These are phyloP conservation scores for Wickerhamiella sergipiensis DNA, from an alignment of 805 yeast species.

Conservation along the genomic window DNA sequence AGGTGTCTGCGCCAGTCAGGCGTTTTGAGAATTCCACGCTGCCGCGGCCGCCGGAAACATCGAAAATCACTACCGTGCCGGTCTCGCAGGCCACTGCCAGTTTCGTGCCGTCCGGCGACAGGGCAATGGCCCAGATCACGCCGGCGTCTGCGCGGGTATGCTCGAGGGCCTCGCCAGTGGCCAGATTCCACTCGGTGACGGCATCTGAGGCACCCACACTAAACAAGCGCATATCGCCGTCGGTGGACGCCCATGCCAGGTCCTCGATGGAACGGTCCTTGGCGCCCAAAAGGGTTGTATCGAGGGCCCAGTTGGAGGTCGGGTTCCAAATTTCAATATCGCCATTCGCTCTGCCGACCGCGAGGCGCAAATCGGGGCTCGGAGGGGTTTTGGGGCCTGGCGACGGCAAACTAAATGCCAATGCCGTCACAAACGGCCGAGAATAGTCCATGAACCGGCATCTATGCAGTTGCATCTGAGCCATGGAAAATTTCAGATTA, in stretches of 20 bases:
- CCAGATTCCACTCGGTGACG: conserved; percentile 83
- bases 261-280: conserved; percentile 81
- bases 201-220: conserved; percentile 89
- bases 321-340: conserved; percentile 96
- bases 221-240: conserved; percentile 53
- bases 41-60: conserved; percentile 80
- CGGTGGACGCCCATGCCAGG: conserved; percentile 53
- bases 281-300: conserved; percentile 59
- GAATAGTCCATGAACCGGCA: conserved; percentile 83
- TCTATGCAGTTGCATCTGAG: conserved; percentile 63
- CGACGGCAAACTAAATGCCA: conserved; percentile 53
- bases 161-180: conserved; percentile 53
- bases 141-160: conserved; percentile 89
- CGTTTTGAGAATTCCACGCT: conserved; percentile 60
- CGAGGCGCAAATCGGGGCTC: conserved; percentile 47
- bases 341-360: conserved; percentile 89
- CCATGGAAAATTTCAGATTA: conserved; percentile 1
- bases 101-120: conserved; percentile 43
- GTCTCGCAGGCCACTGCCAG: conserved; percentile 92
- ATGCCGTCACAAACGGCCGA: conserved; percentile 71
- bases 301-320: conserved; percentile 62
- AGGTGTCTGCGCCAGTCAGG: conserved; percentile 47
- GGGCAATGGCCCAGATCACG: conserved; percentile 77
- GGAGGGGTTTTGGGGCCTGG: conserved; percentile 33
- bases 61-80: conserved; percentile 74